Evolutionary conservation across 1,284 basidiomycete species (phyloP), one percentile per base, ranked within the genome.

Genomic region (Amylostereum areolatum): DNA sequence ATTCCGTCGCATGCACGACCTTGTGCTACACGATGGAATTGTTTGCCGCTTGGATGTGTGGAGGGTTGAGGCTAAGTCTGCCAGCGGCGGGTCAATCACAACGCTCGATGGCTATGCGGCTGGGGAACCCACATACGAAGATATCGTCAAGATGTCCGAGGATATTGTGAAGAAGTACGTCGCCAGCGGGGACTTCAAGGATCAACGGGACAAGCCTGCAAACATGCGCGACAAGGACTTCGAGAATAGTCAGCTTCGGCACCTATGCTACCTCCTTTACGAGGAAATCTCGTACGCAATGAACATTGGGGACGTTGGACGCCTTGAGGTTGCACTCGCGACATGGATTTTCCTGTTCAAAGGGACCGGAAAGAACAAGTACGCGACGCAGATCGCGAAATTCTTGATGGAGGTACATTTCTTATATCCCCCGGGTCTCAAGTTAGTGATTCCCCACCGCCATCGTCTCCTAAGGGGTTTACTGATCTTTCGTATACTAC

Each of bases 261-360:
- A 66, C 0, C 51, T 65, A 31, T 59, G 67, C 28, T 61, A 65
- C 24, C 51, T 70, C 1, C 57, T 69, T 1, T 67, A 70, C 36
- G 59, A 66, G 42, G 66, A 69, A 39, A 49, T 66, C 1, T 51
- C 56, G 2, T 58, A 63, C 46, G 61, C 66, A 0, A 57, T 68
- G 57, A 67, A 67, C 41, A 42, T 52, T 1, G 66, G 71, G 0
- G 68, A 71, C 45, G 67, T 73, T 49, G 66, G 66, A 0, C 59
- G 62, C 0, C 45, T 70, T 1, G 65, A 70, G 47, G 50, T 50
- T 0, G 43, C 55, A 1, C 56, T 71, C 25, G 10, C 57, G 6
- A 49, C 55, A 0, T 71, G 68, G 68, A 59, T 64, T 1, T 52
- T 37, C 10, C 57, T 70, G 3, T 71, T 69, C 50, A 49, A 48